Base-by-base conservation (phyloP, 2,329 filamentous ascomycete genomes). In the Aspergillus sp. region DNA sequence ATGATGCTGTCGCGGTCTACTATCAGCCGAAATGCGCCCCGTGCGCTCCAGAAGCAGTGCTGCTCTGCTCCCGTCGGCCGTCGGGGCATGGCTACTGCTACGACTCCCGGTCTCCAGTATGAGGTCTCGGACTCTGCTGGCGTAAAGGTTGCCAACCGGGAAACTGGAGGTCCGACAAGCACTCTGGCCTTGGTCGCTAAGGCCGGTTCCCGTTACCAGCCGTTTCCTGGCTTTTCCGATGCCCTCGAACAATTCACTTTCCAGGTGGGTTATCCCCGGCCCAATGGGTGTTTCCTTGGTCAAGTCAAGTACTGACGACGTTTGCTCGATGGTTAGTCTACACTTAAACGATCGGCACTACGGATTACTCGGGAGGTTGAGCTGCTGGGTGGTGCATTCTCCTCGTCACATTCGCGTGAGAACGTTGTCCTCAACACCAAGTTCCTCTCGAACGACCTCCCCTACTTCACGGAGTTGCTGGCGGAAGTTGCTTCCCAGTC, bases 241-340 rank as follows among this genome's bases (percentile, higher is more conserved):
- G 91, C 86, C 49, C 80, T 98, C 57, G 86, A 93, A 76, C 86
- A 88, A 70, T 98, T 94, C 76, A 91, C 94, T 56, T 98, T 96
- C 82, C 94, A 94, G 87, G 93, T 89, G 69, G 60, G 72, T 63
- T 29, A 34, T 41, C 40, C 41, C 40, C 35, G 29, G 50, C 50
- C 55, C 52, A 59, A 66, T 57, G 50, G 33, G 8, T 27, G 48
- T 48, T 46, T 33, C 41, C 27, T 9, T 5, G 3, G n/a, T 9
- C 29, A 6, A 8, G 35, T 34, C 6, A 19, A 33, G 44, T 45
- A 47, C 49, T 60, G 44, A 60, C 41, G 27, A 32, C 19, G 33
- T 30, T 40, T 44, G 29, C 45, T 51, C 49, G 57, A 61, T 57
- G 52, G 63, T 91, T 85, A 89, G 85, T 77, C 68, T 51, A 98